Conservation (phyloP, 2,329 filamentous ascomycete species). For the Aureobasidium pullulans region DNA sequence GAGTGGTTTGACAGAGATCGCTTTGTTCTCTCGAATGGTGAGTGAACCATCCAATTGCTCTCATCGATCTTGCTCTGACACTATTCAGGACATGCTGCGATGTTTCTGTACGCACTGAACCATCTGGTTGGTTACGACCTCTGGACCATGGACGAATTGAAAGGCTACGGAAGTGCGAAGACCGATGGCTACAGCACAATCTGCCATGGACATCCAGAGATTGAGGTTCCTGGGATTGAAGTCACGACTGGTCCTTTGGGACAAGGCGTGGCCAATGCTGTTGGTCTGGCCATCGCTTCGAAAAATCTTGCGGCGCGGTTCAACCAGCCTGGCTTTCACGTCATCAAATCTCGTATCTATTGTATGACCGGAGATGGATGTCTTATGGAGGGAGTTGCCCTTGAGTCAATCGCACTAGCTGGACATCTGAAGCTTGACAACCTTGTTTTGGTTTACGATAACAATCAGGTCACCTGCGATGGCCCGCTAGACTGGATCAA, state of each 20-base stretch:
- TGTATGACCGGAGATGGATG: conserved; percentile 55
- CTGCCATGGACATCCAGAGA: conserved; percentile 52
- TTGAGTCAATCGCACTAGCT: conserved; percentile 51
- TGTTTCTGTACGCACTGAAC: conserved; percentile 49
- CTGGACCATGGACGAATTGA: conserved; percentile 52
- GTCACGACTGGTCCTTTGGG: conserved; percentile 54
- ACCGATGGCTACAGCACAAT: conserved; percentile 27
- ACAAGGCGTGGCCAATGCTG: conserved; percentile 53
- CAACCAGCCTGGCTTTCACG: conserved; percentile 42
- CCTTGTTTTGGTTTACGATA: conserved; percentile 53
- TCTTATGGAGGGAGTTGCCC: conserved; percentile 51
- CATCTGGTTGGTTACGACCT: conserved; percentile 47
- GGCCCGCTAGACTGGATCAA: conserved; percentile 49
- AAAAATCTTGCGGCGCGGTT: conserved; percentile 50
- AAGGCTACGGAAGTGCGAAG: conserved; percentile 44
- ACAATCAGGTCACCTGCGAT: conserved; percentile 55
- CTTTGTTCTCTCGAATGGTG: conserved; percentile 41
- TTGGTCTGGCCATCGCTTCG: conserved; percentile 51
- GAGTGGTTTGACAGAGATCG: conserved; percentile 38
- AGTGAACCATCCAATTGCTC: too few relatives aligned
- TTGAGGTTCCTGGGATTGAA: conserved; percentile 51
- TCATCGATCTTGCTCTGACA: too few relatives aligned
- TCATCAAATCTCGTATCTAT: conserved; percentile 47
- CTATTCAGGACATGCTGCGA: conserved; percentile 15
- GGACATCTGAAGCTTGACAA: conserved; percentile 51